These are phyloP conservation scores for Crithidia brevicula DNA, from an alignment of 208 protist genomes.

Conservation along the genomic window DNA sequence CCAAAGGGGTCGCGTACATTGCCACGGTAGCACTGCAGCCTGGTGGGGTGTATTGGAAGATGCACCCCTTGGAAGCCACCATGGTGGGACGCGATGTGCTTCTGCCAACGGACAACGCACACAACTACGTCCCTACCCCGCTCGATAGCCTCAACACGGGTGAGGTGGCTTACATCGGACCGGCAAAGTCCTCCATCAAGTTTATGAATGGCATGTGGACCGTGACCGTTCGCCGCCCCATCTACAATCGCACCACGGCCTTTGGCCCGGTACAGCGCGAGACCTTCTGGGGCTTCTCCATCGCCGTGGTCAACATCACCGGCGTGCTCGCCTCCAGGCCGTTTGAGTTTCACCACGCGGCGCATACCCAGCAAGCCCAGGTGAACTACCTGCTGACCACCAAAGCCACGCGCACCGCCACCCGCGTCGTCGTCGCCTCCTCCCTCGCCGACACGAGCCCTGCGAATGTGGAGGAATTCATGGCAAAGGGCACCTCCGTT, in stretches of 20 bases:
- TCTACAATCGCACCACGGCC: conserved; percentile 45
- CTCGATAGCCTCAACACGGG: conserved; percentile 34
- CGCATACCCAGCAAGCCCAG: conserved; percentile 5
- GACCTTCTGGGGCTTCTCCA: conserved; percentile 81
- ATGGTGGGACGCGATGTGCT: conserved; percentile 31
- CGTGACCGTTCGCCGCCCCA: conserved; percentile 44
- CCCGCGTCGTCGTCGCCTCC: conserved; percentile 21
- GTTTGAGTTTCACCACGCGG: conserved; percentile 6
- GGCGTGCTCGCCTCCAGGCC: conserved; percentile 30
- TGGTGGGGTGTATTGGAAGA: conserved; percentile 55
- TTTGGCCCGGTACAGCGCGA: neutral
- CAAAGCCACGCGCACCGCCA: neutral
- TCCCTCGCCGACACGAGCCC: conserved; percentile 15
- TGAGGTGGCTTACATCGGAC: conserved; percentile 34
- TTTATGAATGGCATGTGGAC: conserved; percentile 30
- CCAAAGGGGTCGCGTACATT: neutral
- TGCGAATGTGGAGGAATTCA: conserved; percentile 1
- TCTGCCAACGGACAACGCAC: neutral
- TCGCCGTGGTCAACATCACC: conserved; percentile 46
- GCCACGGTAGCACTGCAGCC: conserved; percentile 33
- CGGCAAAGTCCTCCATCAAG: conserved; percentile 17
- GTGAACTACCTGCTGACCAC: conserved; percentile 70
- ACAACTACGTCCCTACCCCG: conserved; percentile 14
- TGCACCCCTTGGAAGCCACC: conserved; percentile 22
- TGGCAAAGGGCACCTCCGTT: neutral